phyloP scores from a whole-genome alignment of 495 filamentous ascomycete species.

The Lasiosphaeria hispida region DNA sequence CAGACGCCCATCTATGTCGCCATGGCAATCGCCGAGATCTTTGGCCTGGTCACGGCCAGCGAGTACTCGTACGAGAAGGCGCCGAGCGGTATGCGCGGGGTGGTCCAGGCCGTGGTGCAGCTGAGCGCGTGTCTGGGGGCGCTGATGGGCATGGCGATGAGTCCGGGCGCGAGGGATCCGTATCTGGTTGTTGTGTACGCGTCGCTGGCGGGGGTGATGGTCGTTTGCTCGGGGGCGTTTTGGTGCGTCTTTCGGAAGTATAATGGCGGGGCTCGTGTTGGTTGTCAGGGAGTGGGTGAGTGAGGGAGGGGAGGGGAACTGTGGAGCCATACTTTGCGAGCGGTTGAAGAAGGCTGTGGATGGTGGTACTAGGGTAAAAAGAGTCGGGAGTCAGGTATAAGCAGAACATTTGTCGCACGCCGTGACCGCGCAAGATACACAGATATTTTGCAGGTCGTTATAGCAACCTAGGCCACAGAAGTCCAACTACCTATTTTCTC shows the following conservation, averaged over 20 bases:
- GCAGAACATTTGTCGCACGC: too few relatives aligned
- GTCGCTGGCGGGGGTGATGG: slow-evolving; percentile 36
- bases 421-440: too few relatives aligned
- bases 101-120: slow-evolving; percentile 41
- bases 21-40: slow-evolving; percentile 42
- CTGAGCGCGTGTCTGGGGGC: slow-evolving; percentile 41
- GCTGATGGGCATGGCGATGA: slow-evolving; percentile 43
- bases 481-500: too few relatives aligned
- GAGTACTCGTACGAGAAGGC: slow-evolving; percentile 56
- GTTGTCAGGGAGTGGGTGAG: too few relatives aligned
- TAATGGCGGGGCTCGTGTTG: too few relatives aligned
- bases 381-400: too few relatives aligned
- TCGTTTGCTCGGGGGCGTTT: slow-evolving; percentile 27
- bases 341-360: too few relatives aligned
- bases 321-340: too few relatives aligned
- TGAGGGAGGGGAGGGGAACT: too few relatives aligned
- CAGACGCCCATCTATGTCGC: slow-evolving; percentile 42
- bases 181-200: slow-evolving; percentile 47
- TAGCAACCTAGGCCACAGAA: too few relatives aligned
- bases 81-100: slow-evolving; percentile 31
- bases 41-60: slow-evolving; percentile 38
- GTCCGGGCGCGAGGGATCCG: slow-evolving; percentile 42
- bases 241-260: slow-evolving; percentile 34
- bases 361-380: too few relatives aligned
- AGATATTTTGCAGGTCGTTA: too few relatives aligned